Evolutionary conservation across 148 eudicot species (phyloP), one percentile per base, ranked within the genome.

Genomic region (Oxyria digyna): DNA sequence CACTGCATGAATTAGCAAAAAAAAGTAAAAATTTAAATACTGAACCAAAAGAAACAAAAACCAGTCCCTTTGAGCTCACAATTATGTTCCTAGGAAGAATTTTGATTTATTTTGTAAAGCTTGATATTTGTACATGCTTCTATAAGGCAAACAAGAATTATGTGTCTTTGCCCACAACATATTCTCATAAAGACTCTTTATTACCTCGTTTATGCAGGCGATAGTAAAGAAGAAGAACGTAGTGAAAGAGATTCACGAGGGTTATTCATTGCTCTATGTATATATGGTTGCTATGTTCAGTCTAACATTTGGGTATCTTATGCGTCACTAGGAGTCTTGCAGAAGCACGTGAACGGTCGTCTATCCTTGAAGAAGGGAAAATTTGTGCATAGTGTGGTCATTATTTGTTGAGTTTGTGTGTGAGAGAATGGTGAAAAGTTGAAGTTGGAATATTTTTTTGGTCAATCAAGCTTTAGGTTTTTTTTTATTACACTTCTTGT

Each of bases 211-310:
- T 38, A 4, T 66, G 31, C 69, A 66, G 69, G 69, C 45, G 0
- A n/a, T 66, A 18, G 38, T 38, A 42, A 48, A 64, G 48, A 67
- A 75, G 63, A 78, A 27, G 64, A 54, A 46, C 8, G 69, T 63
- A 15, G 73, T 43, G 18, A 81, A 75, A 71, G 62, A 64, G 18
- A 78, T 81, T 55, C 78, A 80, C 45, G 70, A 76, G 18, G 87
- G 87, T 3, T 85, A 84, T 50, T 87, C 91, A 35, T 70, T 87
- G 15, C 74, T 82, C 65, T 87, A 75, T 73, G 85, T 85, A 32
- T 83, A 81, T 65, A 78, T 81, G 85, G 87, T 85, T 59, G 85
- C 85, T 1, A 50, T 83, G 31, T 75, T 85, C 62, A 72, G 85
- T 73, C 69, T 81, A 64, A 45, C 81, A 55, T 48, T 79, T n/a